Conservation (phyloP, 805 yeast genomes). For the Zygosaccharomyces gambellarensis region DNA sequence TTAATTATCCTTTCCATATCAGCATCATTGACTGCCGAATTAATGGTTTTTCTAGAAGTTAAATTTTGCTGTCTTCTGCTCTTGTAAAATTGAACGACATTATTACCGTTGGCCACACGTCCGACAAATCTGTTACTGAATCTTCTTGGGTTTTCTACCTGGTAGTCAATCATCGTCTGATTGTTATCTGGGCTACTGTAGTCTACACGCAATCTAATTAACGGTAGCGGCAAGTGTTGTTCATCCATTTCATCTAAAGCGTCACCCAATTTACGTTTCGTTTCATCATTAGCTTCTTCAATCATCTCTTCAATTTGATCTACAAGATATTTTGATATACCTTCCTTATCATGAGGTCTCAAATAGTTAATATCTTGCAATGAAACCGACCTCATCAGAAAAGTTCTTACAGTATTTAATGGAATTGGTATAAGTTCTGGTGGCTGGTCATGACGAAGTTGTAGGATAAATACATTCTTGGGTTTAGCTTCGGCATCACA, state of each 20-base stretch:
- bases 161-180: constrained; percentile 50
- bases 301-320: constrained; percentile 66
- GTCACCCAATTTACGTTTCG: constrained; percentile 35
- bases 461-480: constrained; percentile 70
- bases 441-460: constrained; percentile 54
- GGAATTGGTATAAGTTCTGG: constrained; percentile 44
- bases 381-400: constrained; percentile 62
- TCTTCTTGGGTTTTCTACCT: constrained; percentile 84
- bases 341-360: constrained; percentile 56
- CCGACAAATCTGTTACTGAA: constrained; percentile 90
- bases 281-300: constrained; percentile 48
- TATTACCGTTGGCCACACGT: constrained; percentile 83
- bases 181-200: constrained; percentile 52
- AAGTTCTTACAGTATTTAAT: constrained; percentile 69
- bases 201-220: constrained; percentile 78
- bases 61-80: constrained; percentile 35
- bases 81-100: constrained; percentile 67
- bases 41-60: constrained; percentile 9
- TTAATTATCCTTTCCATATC: constrained; percentile 16
- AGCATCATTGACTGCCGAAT: constrained; percentile 12
- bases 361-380: constrained; percentile 50
- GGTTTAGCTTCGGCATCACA: constrained; percentile 76
- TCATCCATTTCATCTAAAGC: constrained; percentile 20
- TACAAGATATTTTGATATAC: constrained; percentile 55
- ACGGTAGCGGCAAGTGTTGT: constrained; percentile 64